Percentiles rank a stretch among this genome's conserved stretches.
phyloP scores from a whole-genome alignment of 768 basidiomycete species.

The Auriscalpium microsporum region DNA sequence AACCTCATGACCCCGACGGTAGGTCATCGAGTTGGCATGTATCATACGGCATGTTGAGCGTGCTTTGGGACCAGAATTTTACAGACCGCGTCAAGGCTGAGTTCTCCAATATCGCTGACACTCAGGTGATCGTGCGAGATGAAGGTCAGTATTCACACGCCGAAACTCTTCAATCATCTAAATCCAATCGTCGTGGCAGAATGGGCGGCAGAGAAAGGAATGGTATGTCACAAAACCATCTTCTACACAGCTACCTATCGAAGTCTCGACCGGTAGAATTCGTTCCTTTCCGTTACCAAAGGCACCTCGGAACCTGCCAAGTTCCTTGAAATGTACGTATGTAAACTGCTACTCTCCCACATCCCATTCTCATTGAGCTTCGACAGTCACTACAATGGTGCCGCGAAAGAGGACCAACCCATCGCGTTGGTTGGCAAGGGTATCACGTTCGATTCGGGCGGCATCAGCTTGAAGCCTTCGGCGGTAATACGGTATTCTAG shows the following conservation, averaged over 20 bases:
- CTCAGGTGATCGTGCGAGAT: conserved; percentile 63
- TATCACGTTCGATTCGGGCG: conserved; percentile 85
- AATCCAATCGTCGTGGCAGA: conserved; percentile 28
- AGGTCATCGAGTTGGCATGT: conserved; percentile 13
- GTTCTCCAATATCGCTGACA: conserved; percentile 57
- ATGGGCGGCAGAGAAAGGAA: conserved; percentile 79
- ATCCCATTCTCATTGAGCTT: neutral
- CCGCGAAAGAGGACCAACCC: conserved; percentile 44
- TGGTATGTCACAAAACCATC: conserved; percentile 37
- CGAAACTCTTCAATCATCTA: conserved; percentile 1
- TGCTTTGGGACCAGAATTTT: conserved; percentile 42
- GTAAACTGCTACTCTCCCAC: neutral
- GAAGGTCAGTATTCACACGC: conserved; percentile 40
- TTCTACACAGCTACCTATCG: neutral
- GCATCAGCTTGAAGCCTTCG: conserved; percentile 77
- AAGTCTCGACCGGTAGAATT: conserved; percentile 35
- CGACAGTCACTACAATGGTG: conserved; percentile 75
- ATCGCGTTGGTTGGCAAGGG: conserved; percentile 81
- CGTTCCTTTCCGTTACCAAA: conserved; percentile 81
- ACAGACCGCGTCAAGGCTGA: conserved; percentile 60
- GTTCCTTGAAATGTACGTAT: conserved; percentile 70
- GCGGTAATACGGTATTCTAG: conserved; percentile 32
- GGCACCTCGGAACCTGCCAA: conserved; percentile 80
- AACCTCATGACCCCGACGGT: conserved; percentile 84
- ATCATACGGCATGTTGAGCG: neutral